phyloP scores from a whole-genome alignment of 345 rosid species.

The Dipteronia dyeriana region DNA sequence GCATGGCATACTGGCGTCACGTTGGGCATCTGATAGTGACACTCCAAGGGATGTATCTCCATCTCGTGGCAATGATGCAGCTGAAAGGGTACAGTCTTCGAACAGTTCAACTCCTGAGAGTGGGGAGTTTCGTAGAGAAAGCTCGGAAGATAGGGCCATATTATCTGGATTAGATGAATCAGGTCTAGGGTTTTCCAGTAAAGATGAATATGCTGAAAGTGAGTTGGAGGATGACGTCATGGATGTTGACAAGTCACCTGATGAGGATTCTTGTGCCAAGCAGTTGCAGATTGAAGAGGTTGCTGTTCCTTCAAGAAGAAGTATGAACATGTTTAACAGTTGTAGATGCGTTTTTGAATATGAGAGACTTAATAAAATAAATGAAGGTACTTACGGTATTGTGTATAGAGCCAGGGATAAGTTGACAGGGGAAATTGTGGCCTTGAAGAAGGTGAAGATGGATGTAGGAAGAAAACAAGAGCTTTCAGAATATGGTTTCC shows the following conservation, averaged over 20 bases:
- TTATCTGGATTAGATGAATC: conserved; percentile 37
- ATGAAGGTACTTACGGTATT: conserved; percentile 87
- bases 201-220: conserved; percentile 29
- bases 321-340: conserved; percentile 58
- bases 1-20: conserved; percentile 48
- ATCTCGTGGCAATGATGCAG: conserved; percentile 29
- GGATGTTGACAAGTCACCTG: conserved; percentile 24
- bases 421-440: conserved; percentile 68
- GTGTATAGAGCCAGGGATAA: conserved; percentile 79
- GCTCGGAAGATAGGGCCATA: conserved; percentile 26
- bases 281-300: conserved; percentile 38
- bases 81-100: conserved; percentile 21
- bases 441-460: conserved; percentile 83
- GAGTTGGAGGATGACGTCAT: conserved; percentile 35
- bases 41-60: conserved; percentile 26
- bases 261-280: conserved; percentile 22
- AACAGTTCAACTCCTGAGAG: conserved; percentile 45
- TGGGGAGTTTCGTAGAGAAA: conserved; percentile 43
- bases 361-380: conserved; percentile 75
- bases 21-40: conserved; percentile 65
- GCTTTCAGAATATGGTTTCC: conserved; percentile 64
- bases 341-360: conserved; percentile 69
- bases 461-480: conserved; percentile 60
- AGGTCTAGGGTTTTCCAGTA: conserved; percentile 20
- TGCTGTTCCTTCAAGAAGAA: conserved; percentile 20